Conservation (phyloP, 73 alveolate species). For the Paraurostyla sp. region DNA sequence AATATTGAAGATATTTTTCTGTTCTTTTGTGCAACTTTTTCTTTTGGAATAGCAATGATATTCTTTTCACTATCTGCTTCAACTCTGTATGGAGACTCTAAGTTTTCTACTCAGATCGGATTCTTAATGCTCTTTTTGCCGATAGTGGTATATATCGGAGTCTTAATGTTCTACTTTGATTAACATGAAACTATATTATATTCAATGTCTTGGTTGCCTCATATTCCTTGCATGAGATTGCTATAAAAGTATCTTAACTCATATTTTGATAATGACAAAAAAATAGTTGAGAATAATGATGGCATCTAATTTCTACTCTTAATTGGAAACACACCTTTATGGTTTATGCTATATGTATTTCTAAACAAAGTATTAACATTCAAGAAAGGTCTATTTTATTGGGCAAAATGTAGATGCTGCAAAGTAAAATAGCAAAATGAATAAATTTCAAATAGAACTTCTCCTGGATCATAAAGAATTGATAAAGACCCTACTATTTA, state of each 20-base stretch:
- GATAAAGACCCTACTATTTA: too few species aligned
- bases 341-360: not conserved
- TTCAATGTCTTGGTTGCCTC: conserved; percentile 20
- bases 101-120: conserved; percentile 67
- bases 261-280: not conserved
- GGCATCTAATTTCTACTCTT: not conserved
- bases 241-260: not conserved
- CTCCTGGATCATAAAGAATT: too few species aligned
- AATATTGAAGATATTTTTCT: not conserved
- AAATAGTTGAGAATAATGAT: not conserved
- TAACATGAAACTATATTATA: not conserved
- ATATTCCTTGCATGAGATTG: not conserved
- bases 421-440: too few species aligned
- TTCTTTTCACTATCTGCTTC: conserved; percentile 73
- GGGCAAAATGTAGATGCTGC: not conserved
- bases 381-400: not conserved
- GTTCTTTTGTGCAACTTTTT: not conserved
- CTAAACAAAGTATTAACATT: not conserved
- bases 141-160: not conserved
- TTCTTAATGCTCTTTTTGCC: conserved; percentile 52
- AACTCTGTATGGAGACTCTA: conserved; percentile 72
- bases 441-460: too few species aligned
- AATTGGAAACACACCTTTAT: not conserved
- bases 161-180: not conserved
- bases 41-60: conserved; percentile 67